phyloP scores from a whole-genome alignment of 2,329 filamentous ascomycete genomes.

The Daldinia sp. region DNA sequence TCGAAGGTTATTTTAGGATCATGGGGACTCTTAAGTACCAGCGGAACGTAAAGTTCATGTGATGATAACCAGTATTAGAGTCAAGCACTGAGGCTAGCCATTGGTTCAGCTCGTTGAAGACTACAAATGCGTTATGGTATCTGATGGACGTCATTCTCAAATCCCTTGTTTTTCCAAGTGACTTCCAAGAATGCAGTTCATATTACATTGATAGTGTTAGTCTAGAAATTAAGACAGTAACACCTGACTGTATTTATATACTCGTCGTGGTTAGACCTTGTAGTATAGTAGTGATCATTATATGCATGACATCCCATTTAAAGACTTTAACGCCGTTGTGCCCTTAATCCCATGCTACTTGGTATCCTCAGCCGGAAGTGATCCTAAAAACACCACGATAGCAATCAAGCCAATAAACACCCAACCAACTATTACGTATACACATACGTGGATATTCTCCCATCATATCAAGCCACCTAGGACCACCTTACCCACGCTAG shows the following conservation, averaged over 20 bases:
- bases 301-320: constrained; percentile 26
- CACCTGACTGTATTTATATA: constrained; percentile 29
- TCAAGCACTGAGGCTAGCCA: constrained; percentile 90
- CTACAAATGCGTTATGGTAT: constrained; percentile 62
- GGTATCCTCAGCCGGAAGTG: constrained; percentile 35
- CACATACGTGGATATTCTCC: constrained; percentile 16
- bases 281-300: constrained; percentile 21
- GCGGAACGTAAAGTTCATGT: constrained; percentile 70
- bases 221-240: neutral
- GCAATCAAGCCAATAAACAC: constrained; percentile 22
- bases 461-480: constrained; percentile 82
- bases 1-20: constrained; percentile 27
- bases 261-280: constrained; percentile 7
- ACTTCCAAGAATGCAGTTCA: neutral
- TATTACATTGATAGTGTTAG: neutral
- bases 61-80: constrained; percentile 98
- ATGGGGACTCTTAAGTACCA: constrained; percentile 18
- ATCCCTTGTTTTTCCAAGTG: constrained; percentile 17
- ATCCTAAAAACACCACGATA: constrained; percentile 34
- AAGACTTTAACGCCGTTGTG: constrained; percentile 33
- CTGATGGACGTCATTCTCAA: constrained; percentile 56
- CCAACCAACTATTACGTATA: constrained; percentile 16
- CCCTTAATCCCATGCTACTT: constrained; percentile 27
- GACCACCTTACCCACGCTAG: constrained; percentile 88
- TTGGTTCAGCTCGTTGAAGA: constrained; percentile 61